Percentiles rank a stretch among this genome's conserved stretches.
Evolutionary conservation across 2,329 filamentous ascomycete species (phyloP).

Genomic region (Stemphylium vesicarium): DNA sequence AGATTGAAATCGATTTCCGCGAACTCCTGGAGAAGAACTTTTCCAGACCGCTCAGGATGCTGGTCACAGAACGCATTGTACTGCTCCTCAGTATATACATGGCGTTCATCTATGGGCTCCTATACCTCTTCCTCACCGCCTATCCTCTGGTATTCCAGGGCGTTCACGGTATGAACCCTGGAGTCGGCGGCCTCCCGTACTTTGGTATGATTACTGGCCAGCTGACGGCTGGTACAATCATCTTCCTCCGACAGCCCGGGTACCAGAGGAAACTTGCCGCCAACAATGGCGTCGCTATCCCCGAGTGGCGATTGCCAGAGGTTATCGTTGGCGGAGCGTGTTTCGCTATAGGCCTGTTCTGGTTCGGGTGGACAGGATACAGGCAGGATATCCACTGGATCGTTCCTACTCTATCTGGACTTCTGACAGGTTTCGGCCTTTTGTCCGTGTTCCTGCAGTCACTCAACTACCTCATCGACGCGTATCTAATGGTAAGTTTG

Average conservation of each 20-base stretch:
- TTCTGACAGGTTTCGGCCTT: constrained; percentile 64
- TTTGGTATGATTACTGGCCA: constrained; percentile 84
- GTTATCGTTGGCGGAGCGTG: constrained; percentile 60
- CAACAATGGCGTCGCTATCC: constrained; percentile 58
- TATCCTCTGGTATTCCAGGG: constrained; percentile 80
- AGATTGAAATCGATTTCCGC: constrained; percentile 59
- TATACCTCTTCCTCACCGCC: constrained; percentile 86
- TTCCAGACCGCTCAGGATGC: constrained; percentile 56
- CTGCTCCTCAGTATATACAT: constrained; percentile 45
- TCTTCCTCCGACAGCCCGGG: constrained; percentile 69
- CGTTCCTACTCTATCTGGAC: constrained; percentile 52
- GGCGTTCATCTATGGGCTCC: constrained; percentile 64
- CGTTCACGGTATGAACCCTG: constrained; percentile 73
- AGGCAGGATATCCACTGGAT: constrained; percentile 53
- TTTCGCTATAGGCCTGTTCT: constrained; percentile 50
- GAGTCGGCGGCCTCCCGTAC: constrained; percentile 78
- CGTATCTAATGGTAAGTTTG: constrained; percentile 58
- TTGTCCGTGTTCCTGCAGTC: constrained; percentile 64
- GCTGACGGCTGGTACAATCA: constrained; percentile 68
- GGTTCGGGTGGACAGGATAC: constrained; percentile 53
- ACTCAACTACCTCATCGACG: constrained; percentile 67
- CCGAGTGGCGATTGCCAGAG: constrained; percentile 64
- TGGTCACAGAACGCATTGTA: constrained; percentile 58
- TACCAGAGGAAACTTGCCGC: constrained; percentile 64
- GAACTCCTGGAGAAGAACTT: constrained; percentile 62